These are phyloP conservation scores for Ganoderma leucocontextum DNA, from an alignment of 1,284 basidiomycete genomes.

Conservation along the genomic window DNA sequence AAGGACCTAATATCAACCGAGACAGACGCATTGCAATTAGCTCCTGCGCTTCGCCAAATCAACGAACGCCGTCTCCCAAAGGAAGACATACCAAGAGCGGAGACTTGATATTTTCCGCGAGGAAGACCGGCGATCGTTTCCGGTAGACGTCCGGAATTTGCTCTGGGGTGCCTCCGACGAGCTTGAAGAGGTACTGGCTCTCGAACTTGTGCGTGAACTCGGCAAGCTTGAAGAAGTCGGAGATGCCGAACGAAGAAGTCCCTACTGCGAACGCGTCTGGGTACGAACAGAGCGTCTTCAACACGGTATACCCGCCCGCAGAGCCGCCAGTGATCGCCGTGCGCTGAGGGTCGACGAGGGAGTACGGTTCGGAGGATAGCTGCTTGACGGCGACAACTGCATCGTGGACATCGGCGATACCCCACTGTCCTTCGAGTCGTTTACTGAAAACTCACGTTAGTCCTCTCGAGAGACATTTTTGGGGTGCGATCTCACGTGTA, in stretches of 20 bases:
- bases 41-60: no score
- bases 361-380: constrained; percentile 52
- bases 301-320: constrained; percentile 60
- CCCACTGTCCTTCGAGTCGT: constrained; percentile 71
- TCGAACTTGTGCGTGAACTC: constrained; percentile 65
- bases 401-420: constrained; percentile 71
- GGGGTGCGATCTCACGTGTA: constrained; percentile 51
- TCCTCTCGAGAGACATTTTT: not conserved
- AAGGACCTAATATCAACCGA: constrained; percentile 46
- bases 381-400: constrained; percentile 59
- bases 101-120: constrained; percentile 54
- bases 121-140: constrained; percentile 54
- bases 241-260: constrained; percentile 54
- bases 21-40: not conserved
- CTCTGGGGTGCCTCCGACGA: constrained; percentile 56
- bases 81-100: constrained; percentile 54
- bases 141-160: constrained; percentile 54
- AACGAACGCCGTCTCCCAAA: not conserved
- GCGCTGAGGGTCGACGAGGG: constrained; percentile 62
- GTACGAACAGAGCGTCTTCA: constrained; percentile 47
- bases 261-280: constrained; percentile 50
- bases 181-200: constrained; percentile 50
- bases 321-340: constrained; percentile 62
- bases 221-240: constrained; percentile 51
- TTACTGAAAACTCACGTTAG: constrained; percentile 46